These are phyloP conservation scores for Yamadazyma dushanensis DNA, from an alignment of 1,139 yeast genomes.

Conservation along the genomic window DNA sequence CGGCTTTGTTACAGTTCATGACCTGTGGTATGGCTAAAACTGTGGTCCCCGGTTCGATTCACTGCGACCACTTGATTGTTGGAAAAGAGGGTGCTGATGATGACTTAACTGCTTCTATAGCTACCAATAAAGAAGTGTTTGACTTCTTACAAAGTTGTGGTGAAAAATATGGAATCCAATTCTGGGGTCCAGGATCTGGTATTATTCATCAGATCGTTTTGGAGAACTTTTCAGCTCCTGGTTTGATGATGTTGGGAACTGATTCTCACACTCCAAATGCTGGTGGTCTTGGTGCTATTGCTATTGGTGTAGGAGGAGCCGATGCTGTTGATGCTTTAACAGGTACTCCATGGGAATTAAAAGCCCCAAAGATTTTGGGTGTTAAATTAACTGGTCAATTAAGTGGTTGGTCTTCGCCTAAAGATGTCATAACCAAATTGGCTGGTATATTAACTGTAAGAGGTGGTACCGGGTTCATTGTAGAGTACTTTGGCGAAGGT, in stretches of 20 bases:
- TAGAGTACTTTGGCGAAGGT: slow-evolving; percentile 96
- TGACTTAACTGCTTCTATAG: slow-evolving; percentile 74
- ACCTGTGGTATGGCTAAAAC: slow-evolving; percentile 87
- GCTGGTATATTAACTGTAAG: slow-evolving; percentile 91
- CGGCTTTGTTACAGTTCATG: slow-evolving; percentile 95
- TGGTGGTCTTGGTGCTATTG: slow-evolving; percentile 95
- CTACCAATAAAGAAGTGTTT: slow-evolving; percentile 89
- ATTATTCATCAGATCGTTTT: slow-evolving; percentile 96
- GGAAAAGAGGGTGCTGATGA: slow-evolving; percentile 88
- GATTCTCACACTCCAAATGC: slow-evolving; percentile 98
- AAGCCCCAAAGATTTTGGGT: slow-evolving; percentile 92
- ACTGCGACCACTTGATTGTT: slow-evolving; percentile 95
- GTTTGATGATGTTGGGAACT: slow-evolving; percentile 93
- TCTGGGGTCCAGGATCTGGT: slow-evolving; percentile 99
- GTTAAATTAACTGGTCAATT: slow-evolving; percentile 85
- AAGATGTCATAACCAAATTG: slow-evolving; percentile 87
- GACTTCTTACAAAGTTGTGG: slow-evolving; percentile 91
- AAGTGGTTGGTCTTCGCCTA: slow-evolving; percentile 93
- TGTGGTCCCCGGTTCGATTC: slow-evolving; percentile 92
- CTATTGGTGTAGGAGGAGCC: slow-evolving; percentile 99
- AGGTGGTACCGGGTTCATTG: slow-evolving; percentile 96
- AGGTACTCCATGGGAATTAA: slow-evolving; percentile 98
- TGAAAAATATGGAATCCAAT: slow-evolving; percentile 89
- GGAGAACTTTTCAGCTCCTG: slow-evolving; percentile 94
- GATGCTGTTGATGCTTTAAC: slow-evolving; percentile 97